Conservation (phyloP, 2,329 filamentous ascomycete genomes). For the Aspergillus neotritici region DNA sequence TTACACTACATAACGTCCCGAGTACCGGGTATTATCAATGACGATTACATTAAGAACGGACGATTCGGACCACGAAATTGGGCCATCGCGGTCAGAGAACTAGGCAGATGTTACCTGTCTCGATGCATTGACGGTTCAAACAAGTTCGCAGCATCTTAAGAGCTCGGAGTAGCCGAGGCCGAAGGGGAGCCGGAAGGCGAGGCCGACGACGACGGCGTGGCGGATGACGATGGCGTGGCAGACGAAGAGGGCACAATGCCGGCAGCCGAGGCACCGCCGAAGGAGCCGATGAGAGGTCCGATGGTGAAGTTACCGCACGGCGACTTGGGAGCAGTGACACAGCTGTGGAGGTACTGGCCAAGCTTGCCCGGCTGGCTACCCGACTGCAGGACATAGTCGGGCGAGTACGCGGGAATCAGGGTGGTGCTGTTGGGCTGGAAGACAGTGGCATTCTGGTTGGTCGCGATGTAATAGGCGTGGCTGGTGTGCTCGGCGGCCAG, state of each 20-base stretch:
- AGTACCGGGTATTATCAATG: no score
- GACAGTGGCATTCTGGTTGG: conserved; percentile 9
- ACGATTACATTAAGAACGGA: not conserved
- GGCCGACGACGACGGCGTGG: not conserved
- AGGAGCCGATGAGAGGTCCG: conserved; percentile 19
- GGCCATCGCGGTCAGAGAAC: no score
- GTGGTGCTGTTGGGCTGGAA: conserved; percentile 19
- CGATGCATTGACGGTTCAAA: no score
- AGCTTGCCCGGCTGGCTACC: conserved; percentile 19
- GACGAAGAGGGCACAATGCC: conserved; percentile 1
- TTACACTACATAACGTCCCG: no score
- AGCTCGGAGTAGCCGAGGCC: not conserved
- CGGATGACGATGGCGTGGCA: conserved; percentile 2
- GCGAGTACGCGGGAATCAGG: conserved; percentile 20
- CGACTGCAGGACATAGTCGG: conserved; percentile 16
- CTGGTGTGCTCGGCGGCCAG: conserved; percentile 23
- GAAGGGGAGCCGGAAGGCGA: conserved; percentile 4
- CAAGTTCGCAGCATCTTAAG: no score
- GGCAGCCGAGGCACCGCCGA: conserved; percentile 6
- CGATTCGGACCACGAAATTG: no score
- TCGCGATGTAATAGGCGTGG: conserved; percentile 19
- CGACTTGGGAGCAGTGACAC: conserved; percentile 17
- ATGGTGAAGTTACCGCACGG: conserved; percentile 21
- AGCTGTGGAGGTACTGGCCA: conserved; percentile 18
- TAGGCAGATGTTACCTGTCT: no score